Evolutionary conservation across 2,329 filamentous ascomycete genomes (phyloP).

Genomic region (Pezizomycotina sp.): DNA sequence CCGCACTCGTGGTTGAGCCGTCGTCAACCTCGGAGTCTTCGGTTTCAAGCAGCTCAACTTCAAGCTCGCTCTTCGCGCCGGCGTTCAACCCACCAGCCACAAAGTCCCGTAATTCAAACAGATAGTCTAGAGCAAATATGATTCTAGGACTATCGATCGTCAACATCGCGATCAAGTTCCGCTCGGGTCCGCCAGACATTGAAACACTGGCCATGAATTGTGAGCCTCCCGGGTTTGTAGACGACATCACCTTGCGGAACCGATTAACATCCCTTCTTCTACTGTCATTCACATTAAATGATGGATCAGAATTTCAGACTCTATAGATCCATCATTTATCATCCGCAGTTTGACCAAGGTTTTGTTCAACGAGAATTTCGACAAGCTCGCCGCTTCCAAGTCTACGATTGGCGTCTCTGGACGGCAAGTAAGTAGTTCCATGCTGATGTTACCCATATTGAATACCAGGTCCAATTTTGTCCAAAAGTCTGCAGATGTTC

Average conservation of each 20-base stretch:
- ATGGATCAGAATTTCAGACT: constrained; percentile 82
- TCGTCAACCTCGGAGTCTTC: constrained; percentile 43
- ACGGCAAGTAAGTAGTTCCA: constrained; percentile 69
- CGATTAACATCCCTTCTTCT: constrained; percentile 82
- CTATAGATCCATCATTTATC: constrained; percentile 77
- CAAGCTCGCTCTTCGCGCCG: constrained; percentile 44
- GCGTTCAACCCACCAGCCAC: constrained; percentile 53
- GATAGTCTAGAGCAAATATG: constrained; percentile 88
- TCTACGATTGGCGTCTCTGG: constrained; percentile 64
- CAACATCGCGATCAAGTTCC: constrained; percentile 72
- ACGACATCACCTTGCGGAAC: constrained; percentile 94
- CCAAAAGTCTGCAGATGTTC: constrained; percentile 56
- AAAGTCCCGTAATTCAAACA: constrained; percentile 78
- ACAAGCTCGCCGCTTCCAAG: constrained; percentile 63
- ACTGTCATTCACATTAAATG: constrained; percentile 87
- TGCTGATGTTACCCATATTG: constrained; percentile 66
- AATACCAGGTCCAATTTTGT: constrained; percentile 88
- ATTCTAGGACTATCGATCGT: constrained; percentile 88
- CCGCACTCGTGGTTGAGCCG: constrained; percentile 8
- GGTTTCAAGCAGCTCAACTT: constrained; percentile 31
- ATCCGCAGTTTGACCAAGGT: constrained; percentile 83
- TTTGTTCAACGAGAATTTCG: constrained; percentile 84
- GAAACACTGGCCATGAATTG: constrained; percentile 97
- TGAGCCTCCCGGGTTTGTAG: constrained; percentile 85
- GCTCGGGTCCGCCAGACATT: constrained; percentile 69